These are phyloP conservation scores for Nannizziopsis barbatae DNA, from an alignment of 2,329 filamentous ascomycete species.

Conservation along the genomic window DNA sequence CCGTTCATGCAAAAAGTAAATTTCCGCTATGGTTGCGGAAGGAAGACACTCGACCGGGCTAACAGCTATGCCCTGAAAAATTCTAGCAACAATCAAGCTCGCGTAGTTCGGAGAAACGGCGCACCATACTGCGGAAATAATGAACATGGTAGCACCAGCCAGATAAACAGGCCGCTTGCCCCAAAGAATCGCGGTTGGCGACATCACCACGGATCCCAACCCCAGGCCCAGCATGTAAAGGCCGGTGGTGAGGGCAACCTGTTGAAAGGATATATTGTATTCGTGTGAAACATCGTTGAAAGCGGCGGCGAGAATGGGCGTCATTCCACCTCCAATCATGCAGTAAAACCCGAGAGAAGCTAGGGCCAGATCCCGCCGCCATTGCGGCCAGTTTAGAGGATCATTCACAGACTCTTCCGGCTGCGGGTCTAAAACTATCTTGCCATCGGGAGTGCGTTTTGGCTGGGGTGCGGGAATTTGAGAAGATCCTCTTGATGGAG, in stretches of 20 bases:
- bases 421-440: constrained; percentile 80
- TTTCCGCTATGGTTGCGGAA: constrained; percentile 88
- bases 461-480: constrained; percentile 31
- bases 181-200: constrained; percentile 79
- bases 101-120: constrained; percentile 69
- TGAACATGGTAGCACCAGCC: constrained; percentile 62
- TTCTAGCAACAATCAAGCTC: constrained; percentile 67
- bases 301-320: constrained; percentile 76
- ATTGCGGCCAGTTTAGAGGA: constrained; percentile 79
- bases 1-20: constrained; percentile 89
- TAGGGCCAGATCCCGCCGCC: constrained; percentile 68
- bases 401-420: constrained; percentile 86
- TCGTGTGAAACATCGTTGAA: constrained; percentile 66
- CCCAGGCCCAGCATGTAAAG: constrained; percentile 91
- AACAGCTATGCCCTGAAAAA: constrained; percentile 79
- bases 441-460: constrained; percentile 71
- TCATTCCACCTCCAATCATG: constrained; percentile 87
- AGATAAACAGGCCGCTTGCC: constrained; percentile 90
- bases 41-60: constrained; percentile 87
- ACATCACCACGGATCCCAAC: constrained; percentile 69
- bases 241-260: constrained; percentile 77
- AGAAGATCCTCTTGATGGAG: constrained; percentile 32
- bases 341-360: constrained; percentile 82
- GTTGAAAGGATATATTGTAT: constrained; percentile 55
- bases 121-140: constrained; percentile 69